Conservation (phyloP, 257 asterid species). For the Solanum etuberosum region DNA sequence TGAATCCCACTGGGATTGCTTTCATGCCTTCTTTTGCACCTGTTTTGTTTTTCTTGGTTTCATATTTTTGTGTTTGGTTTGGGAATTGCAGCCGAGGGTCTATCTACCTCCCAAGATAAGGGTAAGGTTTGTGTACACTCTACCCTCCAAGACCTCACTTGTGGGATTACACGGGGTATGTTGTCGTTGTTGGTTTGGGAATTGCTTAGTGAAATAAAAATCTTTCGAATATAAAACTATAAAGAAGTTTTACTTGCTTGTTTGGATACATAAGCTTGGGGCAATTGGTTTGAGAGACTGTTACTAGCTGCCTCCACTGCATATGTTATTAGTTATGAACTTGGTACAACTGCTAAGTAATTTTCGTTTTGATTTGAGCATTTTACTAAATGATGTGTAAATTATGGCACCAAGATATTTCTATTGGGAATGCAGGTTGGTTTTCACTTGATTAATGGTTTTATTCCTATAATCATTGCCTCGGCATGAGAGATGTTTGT, state of each 20-base stretch:
- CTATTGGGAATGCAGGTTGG: background rate
- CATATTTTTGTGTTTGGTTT: background rate
- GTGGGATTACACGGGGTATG: background rate
- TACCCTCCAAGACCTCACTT: background rate
- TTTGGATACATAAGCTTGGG: background rate
- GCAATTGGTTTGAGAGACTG: background rate
- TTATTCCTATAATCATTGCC: background rate
- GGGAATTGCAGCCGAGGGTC: background rate
- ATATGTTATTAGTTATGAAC: background rate
- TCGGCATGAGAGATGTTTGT: background rate
- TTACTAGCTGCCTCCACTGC: background rate
- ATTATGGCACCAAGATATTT: background rate
- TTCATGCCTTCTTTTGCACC: background rate
- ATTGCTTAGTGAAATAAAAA: background rate
- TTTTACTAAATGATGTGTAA: background rate
- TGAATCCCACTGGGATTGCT: constrained; percentile 86
- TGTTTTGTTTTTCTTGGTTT: background rate
- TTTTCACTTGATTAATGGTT: background rate
- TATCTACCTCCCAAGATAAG: background rate
- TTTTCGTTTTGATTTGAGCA: background rate
- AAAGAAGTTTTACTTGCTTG: background rate
- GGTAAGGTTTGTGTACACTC: background rate
- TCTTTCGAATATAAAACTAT: background rate
- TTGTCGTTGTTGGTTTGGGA: background rate
- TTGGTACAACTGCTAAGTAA: background rate